Conservation (phyloP, 129 eudicot genomes). For the Arctium minus region DNA sequence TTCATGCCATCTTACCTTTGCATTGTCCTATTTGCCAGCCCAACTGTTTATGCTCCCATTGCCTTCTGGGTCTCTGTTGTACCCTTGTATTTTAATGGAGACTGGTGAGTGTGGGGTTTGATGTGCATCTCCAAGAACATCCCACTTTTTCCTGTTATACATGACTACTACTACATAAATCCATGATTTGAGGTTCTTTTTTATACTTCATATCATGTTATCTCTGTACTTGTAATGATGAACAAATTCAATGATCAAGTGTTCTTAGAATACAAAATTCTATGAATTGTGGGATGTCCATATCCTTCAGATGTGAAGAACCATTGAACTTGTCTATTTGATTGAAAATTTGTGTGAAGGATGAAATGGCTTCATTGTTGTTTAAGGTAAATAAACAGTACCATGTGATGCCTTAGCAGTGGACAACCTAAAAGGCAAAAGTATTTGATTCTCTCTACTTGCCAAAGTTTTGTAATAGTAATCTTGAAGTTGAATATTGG, state of each 20-base stretch:
- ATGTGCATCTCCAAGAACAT: neutral
- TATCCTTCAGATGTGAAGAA: neutral
- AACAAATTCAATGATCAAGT: no score
- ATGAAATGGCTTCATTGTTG: neutral
- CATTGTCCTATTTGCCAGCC: neutral
- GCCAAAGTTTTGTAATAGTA: neutral
- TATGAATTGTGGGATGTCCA: neutral
- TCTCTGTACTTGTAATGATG: no score
- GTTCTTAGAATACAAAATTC: no score
- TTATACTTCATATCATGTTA: no score
- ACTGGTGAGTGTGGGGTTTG: neutral
- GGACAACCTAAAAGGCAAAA: neutral
- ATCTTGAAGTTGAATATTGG: neutral
- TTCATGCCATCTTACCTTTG: neutral
- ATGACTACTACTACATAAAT: neutral
- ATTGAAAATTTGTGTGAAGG: neutral
- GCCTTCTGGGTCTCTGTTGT: neutral
- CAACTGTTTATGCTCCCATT: no score
- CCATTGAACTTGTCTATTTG: neutral
- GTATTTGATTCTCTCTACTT: neutral
- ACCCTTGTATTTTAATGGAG: neutral
- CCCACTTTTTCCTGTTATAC: neutral
- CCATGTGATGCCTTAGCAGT: neutral
- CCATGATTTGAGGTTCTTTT: neutral
- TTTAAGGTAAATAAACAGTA: neutral